A percentile compares a stretch with the other conserved stretches of the same genome.
Conservation (phyloP, 140 eudicot genomes). For the Ambrosia hybrid region DNA sequence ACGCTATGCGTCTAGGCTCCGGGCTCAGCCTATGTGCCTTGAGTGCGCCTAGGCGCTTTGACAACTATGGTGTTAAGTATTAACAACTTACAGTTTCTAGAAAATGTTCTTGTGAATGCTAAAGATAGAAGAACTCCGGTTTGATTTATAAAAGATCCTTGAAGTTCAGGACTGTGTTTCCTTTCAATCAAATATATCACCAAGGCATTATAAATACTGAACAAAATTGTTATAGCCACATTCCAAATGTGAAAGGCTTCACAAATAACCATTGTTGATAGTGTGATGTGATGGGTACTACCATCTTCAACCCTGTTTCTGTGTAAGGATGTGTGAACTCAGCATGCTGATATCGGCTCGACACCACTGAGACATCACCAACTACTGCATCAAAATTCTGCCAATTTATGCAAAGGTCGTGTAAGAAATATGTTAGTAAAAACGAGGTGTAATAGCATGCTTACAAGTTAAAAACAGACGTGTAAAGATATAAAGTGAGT, state of each 20-base stretch:
- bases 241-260: constrained; percentile 46
- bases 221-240: constrained; percentile 20
- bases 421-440: neutral
- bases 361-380: too few species aligned
- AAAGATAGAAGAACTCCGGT: constrained; percentile 36
- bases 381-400: constrained; percentile 45
- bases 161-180: constrained; percentile 10
- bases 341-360: constrained; percentile 36
- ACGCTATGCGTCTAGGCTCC: too few species aligned
- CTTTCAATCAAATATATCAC: constrained; percentile 53
- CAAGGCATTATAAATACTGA: constrained; percentile 43
- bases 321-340: constrained; percentile 55
- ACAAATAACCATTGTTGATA: constrained; percentile 39
- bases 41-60: too few species aligned
- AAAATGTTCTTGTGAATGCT: constrained; percentile 43
- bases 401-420: neutral
- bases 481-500: too few species aligned
- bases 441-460: neutral
- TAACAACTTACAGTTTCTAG: constrained; percentile 9
- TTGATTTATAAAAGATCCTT: constrained; percentile 36
- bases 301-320: constrained; percentile 41
- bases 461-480: neutral
- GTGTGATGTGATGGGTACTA: constrained; percentile 38
- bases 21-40: too few species aligned
- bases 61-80: too few species aligned